These are phyloP conservation scores for Phaeodactylum tricornutum DNA, from an alignment of 108 stramenopile genomes.

Conservation along the genomic window DNA sequence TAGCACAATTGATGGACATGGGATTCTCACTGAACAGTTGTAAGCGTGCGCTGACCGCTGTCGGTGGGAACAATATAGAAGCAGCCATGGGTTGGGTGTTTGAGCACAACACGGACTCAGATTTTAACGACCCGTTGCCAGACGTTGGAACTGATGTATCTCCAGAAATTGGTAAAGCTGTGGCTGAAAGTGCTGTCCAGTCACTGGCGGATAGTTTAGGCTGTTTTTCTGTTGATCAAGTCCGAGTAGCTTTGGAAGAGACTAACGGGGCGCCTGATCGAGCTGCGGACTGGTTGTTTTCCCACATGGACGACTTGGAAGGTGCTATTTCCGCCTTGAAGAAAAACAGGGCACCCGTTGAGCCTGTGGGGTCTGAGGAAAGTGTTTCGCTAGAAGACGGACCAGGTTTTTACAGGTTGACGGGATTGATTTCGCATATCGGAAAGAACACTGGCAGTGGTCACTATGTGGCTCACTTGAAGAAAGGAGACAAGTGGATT, in stretches of 20 bases:
- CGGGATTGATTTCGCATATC: constrained; percentile 94
- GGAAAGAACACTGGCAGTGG: constrained; percentile 95
- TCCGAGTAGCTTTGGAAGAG: constrained; percentile 79
- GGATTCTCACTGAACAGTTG: constrained; percentile 94
- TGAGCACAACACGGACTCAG: constrained; percentile 89
- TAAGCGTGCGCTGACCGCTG: constrained; percentile 84
- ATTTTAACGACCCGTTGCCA: constrained; percentile 93
- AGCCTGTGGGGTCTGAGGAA: constrained; percentile 8
- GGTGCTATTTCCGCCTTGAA: constrained; percentile 72
- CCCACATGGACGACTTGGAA: constrained; percentile 90
- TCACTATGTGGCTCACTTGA: constrained; percentile 97
- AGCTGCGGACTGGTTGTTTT: constrained; percentile 97
- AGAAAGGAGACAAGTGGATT: constrained; percentile 85
- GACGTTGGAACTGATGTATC: constrained; percentile 14
- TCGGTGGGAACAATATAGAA: constrained; percentile 83
- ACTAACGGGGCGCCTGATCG: constrained; percentile 78
- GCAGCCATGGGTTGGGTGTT: constrained; percentile 98
- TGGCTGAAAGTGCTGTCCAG: constrained; percentile 22
- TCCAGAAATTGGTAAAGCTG: neutral
- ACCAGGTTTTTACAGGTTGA: constrained; percentile 81
- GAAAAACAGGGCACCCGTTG: constrained; percentile 11
- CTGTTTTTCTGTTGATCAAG: constrained; percentile 89
- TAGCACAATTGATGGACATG: constrained; percentile 92
- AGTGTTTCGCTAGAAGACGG: constrained; percentile 62
- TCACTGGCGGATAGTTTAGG: constrained; percentile 80